Conservation (phyloP, 2,329 filamentous ascomycete genomes). For the Talaromyces sp. region DNA sequence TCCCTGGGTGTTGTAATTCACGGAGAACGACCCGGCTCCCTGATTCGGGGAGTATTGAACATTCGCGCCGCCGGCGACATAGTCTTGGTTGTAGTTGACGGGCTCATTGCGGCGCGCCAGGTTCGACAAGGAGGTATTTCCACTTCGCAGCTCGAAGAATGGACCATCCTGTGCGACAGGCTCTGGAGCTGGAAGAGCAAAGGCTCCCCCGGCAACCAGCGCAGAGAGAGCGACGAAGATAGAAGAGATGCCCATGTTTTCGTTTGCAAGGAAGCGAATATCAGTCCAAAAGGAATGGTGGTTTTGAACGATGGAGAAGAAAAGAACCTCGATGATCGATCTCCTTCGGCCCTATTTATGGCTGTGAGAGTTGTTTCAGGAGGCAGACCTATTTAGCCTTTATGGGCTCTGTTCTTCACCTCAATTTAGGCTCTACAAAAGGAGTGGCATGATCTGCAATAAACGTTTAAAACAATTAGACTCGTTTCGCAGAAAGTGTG, state of each 20-base stretch:
- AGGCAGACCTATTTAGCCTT: not conserved
- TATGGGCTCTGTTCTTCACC: not conserved
- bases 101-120: not conserved
- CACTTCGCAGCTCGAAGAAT: constrained; percentile 1
- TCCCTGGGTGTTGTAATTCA: constrained; percentile 10
- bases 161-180: not conserved
- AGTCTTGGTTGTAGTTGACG: constrained; percentile 6
- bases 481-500: not conserved
- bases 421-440: not conserved
- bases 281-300: not conserved
- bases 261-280: not conserved
- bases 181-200: constrained; percentile 2
- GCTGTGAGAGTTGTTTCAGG: not conserved
- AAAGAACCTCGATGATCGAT: not conserved
- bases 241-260: constrained; percentile 2
- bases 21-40: constrained; percentile 7
- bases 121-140: not conserved
- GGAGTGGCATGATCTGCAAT: not conserved
- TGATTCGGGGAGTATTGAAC: constrained; percentile 9
- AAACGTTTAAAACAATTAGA: not conserved
- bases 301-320: not conserved
- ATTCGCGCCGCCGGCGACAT: constrained; percentile 5
- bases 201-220: not conserved
- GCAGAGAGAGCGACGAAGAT: not conserved
- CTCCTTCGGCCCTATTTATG: not conserved